Conservation (phyloP, 2,329 filamentous ascomycete genomes). For the Diplodia seriata region DNA sequence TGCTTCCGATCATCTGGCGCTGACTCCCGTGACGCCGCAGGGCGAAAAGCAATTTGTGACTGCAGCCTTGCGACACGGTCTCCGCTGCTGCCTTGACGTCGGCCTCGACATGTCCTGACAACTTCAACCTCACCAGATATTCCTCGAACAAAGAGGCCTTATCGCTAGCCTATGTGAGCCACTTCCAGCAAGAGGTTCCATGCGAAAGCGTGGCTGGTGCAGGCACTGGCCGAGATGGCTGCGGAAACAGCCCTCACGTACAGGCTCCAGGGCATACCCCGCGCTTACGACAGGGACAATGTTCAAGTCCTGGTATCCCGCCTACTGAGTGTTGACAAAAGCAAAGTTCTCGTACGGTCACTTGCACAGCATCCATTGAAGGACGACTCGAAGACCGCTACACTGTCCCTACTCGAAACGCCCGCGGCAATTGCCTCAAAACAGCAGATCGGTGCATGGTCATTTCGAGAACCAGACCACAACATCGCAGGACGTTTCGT, state of each 20-base stretch:
- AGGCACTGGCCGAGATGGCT: background rate
- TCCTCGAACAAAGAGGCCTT: background rate
- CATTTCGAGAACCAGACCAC: background rate
- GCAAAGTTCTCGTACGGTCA: background rate
- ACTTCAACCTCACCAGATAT: background rate
- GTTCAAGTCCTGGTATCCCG: background rate
- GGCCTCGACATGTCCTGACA: background rate
- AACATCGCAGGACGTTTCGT: background rate
- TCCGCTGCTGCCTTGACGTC: background rate
- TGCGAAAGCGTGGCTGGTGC: background rate
- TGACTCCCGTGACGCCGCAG: background rate
- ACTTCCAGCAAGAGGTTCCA: background rate
- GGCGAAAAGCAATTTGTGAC: background rate
- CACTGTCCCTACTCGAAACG: background rate
- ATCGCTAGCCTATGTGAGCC: background rate
- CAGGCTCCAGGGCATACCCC: constrained; percentile 4
- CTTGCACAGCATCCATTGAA: background rate
- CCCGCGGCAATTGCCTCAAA: background rate
- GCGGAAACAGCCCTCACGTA: background rate
- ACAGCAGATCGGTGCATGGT: background rate
- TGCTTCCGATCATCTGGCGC: background rate
- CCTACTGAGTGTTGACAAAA: background rate
- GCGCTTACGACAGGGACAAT: background rate
- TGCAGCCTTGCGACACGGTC: background rate
- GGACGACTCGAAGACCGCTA: background rate